Evolutionary conservation across 257 asterid species (phyloP).

Genomic region (Parsonsia alboflavescens): DNA sequence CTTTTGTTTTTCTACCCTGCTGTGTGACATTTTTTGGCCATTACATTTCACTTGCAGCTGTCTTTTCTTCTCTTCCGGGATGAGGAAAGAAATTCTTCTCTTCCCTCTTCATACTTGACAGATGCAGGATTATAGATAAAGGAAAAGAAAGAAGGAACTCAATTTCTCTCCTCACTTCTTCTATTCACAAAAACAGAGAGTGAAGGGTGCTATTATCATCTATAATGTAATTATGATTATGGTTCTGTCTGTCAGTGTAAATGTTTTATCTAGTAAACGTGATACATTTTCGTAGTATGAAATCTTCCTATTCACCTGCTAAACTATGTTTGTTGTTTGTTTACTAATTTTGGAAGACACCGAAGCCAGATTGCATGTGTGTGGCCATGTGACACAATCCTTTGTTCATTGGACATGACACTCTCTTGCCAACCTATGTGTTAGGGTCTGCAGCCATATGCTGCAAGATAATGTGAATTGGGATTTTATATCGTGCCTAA

Average conservation of each 20-base stretch:
- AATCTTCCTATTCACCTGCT: background rate
- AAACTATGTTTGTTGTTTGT: background rate
- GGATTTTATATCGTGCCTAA: background rate
- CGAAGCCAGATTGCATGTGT: slow-evolving; percentile 17
- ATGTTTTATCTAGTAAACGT: background rate
- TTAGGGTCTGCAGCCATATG: background rate
- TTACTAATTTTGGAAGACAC: background rate
- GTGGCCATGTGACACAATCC: slow-evolving; percentile 5
- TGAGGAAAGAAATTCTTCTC: slow-evolving; percentile 24
- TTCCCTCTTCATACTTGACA: slow-evolving; percentile 20
- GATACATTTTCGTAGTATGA: background rate
- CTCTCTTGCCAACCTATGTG: slow-evolving; percentile 8
- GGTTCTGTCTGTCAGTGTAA: background rate
- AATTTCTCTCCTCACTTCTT: slow-evolving; percentile 11
- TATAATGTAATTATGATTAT: slow-evolving; percentile 28
- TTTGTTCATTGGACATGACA: slow-evolving; percentile 7
- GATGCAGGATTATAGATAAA: slow-evolving; percentile 9
- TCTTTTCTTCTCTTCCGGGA: slow-evolving; percentile 18
- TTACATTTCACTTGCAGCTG: background rate
- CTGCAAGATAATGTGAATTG: slow-evolving; percentile 3
- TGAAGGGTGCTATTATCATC: slow-evolving; percentile 2
- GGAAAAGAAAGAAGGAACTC: background rate
- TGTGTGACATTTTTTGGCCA: slow-evolving; percentile 25
- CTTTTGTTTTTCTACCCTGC: slow-evolving; percentile 12
- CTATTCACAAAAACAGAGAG: slow-evolving; percentile 5